Conservation (phyloP, 495 filamentous ascomycete genomes). For the Tuber indicum region DNA sequence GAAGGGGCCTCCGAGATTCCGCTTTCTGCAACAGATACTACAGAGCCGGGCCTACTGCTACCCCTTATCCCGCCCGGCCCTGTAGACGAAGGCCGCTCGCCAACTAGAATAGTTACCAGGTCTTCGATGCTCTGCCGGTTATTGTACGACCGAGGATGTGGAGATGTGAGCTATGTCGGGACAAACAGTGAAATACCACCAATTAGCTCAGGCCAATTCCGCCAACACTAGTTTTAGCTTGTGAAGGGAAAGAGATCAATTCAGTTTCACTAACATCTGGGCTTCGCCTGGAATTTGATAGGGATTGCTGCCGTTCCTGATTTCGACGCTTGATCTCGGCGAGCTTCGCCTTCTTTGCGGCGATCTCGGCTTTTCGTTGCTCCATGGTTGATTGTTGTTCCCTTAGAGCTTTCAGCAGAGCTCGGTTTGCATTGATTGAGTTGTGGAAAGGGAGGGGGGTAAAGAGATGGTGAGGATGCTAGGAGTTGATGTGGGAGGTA, state of each 20-base stretch:
- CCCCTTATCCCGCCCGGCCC: conserved; percentile 61
- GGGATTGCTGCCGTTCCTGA: conserved; percentile 34
- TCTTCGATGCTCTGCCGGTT: conserved; percentile 71
- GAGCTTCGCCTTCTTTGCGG: conserved; percentile 88
- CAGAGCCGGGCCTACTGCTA: conserved; percentile 77
- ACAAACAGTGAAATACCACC: background rate
- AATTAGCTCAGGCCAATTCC: background rate
- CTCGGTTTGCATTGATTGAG: background rate
- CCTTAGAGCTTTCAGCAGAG: background rate
- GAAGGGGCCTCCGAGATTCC: conserved; percentile 36
- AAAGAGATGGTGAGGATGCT: conserved; percentile 1
- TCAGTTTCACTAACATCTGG: conserved; percentile 50
- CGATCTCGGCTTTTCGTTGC: conserved; percentile 85
- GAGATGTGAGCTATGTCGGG: conserved; percentile 20
- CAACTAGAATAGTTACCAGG: conserved; percentile 70
- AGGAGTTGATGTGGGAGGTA: background rate
- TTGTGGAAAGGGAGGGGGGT: background rate
- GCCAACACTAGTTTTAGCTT: conserved; percentile 29
- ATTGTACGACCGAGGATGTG: conserved; percentile 59
- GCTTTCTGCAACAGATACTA: conserved; percentile 47
- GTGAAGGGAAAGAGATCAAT: conserved; percentile 10
- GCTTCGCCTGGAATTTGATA: conserved; percentile 41
- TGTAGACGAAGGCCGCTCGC: conserved; percentile 67
- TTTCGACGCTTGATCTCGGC: conserved; percentile 87
- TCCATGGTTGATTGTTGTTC: conserved; percentile 51